These are phyloP conservation scores for Trametes gibbosa DNA, from an alignment of 768 basidiomycete species.

Conservation along the genomic window DNA sequence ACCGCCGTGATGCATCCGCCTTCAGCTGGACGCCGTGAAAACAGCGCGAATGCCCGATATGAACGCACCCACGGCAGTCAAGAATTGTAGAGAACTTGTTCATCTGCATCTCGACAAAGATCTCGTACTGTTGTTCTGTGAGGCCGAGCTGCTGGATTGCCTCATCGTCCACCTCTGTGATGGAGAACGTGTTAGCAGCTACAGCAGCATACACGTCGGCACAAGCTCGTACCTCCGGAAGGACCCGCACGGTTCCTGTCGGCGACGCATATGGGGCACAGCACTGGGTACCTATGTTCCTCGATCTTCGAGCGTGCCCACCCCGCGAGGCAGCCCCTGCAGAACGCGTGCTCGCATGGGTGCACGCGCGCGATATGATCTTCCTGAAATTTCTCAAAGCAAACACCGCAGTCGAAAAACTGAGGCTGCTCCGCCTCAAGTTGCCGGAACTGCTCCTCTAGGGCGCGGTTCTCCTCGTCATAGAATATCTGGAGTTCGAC, in stretches of 20 bases:
- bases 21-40: background rate
- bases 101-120: conserved; percentile 48
- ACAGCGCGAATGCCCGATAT: background rate
- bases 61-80: conserved; percentile 49
- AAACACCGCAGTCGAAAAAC: conserved; percentile 53
- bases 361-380: conserved; percentile 42
- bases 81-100: conserved; percentile 40
- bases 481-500: conserved; percentile 35
- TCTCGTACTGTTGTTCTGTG: conserved; percentile 37
- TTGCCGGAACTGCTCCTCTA: conserved; percentile 35
- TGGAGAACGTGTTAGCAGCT: background rate
- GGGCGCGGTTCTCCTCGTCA: conserved; percentile 39
- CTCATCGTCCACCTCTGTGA: conserved; percentile 38
- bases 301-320: conserved; percentile 46
- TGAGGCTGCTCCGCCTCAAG: conserved; percentile 31
- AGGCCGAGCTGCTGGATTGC: conserved; percentile 48
- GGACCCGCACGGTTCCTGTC: conserved; percentile 17
- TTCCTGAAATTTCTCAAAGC: conserved; percentile 47
- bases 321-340: conserved; percentile 47
- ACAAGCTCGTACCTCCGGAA: conserved; percentile 31
- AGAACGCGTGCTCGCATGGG: conserved; percentile 51
- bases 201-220: background rate
- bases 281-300: conserved; percentile 55
- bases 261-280: conserved; percentile 55
- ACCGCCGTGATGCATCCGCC: background rate